Evolutionary conservation across 176 grass and related monocot genomes (phyloP), one percentile per base, ranked within the genome.

Genomic region (Lolium multiflorum): DNA sequence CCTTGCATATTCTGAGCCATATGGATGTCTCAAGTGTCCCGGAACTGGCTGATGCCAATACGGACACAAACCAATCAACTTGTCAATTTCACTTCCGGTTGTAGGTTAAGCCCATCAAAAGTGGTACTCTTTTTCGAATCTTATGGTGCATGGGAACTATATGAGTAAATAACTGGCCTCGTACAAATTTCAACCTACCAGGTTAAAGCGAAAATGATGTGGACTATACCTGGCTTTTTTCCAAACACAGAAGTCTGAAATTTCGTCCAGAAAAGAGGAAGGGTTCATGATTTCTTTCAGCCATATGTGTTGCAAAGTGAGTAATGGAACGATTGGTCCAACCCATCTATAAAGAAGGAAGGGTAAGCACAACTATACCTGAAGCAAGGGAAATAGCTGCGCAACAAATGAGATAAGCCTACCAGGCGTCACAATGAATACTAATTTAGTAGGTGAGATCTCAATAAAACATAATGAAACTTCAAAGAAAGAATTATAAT

Each of bases 321-420:
- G 12, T n/a, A 83, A 48, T 38, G 16, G 5, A 82, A 82, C 10
- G 31, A 67, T 51, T 47, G 47, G 22, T 17, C n/a, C 28, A 28
- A 28, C 4, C 35, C 28, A n/a, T 57, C 18, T 47, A 66, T 66
- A 24, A 28, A 88, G 51, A 28, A 62, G 49, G 21, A 47, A 87
- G 37, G 65, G 76, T 48, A 84, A 67, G 22, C n/a, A 28, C 15
- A 80, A 15, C 24, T 71, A 65, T 84, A 98, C 96, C 96, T 94
- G 91, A 62, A 98, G 90, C 82, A 98, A 87, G 83, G 93, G 96
- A 94, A 92, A 92, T 83, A 94, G 56, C 37, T 99, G 92, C 1
- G 89, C 82, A 64, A 65, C 94, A 89, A 99, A 92, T 22, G 97
- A 94, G 71, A 96, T 88, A 38, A 99, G 84, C 70, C 94, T 90